Base-by-base conservation (phyloP, 164 flowering plant genomes). In the Nymphaea thermarum region DNA sequence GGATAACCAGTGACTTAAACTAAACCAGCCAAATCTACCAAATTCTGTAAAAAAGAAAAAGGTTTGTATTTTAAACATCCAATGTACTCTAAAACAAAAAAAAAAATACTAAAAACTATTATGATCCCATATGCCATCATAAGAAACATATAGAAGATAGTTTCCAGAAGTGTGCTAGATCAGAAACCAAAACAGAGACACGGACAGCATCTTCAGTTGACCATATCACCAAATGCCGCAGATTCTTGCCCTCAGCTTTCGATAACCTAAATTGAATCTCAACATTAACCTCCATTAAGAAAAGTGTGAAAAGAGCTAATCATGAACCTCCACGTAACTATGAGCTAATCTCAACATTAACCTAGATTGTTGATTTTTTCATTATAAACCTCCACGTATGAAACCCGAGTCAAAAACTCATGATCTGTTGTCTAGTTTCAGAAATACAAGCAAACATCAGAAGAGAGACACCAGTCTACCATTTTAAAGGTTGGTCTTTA, bases 351-450 rank as follows among this genome's bases (percentile, higher is more conserved):
- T 18, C 11, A 4, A 42, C 61, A 64, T 84, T 71, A 36, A 94
- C 99, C 97, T 90, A 95, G 96, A 78, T 95, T 98, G 75, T 86
- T 92, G 25, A 95, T 90, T 64, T 91, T 98, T 81, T 95, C 99
- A 73, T 91, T 94, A 71, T 94, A 94, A 63, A 94, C 91, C 73
- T 94, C 99, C 96, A 94, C 86, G 84, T 91, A 91, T 43, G 99
- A 91, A 68, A 94, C 90, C 64, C 96, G 87, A 73, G 91, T 81
- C 65, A 91, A 75, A 76, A 88, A 95, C 75, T 95, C 99, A 14
- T 98, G 76, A 44, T 87, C 80, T 8, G 74, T 68, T 55, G 65
- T 70, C 99, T 95, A 25, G 84, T 36, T 14, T 64, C 71, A 5
- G 60, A 4, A 6, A 74, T 45, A n/a, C 8, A 65, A 65, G 4